phyloP scores from a whole-genome alignment of 768 basidiomycete species.

The Tulasnella sp. region DNA sequence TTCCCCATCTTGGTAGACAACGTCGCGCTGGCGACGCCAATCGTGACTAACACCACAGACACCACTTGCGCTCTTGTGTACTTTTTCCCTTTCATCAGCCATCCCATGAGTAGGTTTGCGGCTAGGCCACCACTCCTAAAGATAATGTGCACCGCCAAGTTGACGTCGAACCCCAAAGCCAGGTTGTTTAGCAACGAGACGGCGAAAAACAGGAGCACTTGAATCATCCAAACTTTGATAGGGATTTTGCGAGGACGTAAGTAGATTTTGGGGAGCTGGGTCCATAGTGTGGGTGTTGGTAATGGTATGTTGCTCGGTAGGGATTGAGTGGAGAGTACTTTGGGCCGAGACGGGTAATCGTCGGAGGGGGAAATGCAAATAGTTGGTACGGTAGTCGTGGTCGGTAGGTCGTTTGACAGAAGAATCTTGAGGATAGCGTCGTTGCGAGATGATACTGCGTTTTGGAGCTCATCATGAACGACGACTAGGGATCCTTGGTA shows the following conservation, averaged over 20 bases:
- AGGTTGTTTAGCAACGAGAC: conserved; percentile 83
- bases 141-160: conserved; percentile 91
- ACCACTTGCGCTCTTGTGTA: conserved; percentile 62
- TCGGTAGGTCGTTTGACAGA: not conserved
- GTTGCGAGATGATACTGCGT: not conserved
- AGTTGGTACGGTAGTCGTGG: not conserved
- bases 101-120: conserved; percentile 77
- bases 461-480: not conserved
- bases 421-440: not conserved
- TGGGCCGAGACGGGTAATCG: not conserved
- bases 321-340: not conserved
- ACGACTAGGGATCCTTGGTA: not conserved
- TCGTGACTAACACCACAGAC: conserved; percentile 76
- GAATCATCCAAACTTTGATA: conserved; percentile 64
- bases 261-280: conserved; percentile 33
- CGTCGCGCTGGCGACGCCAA: conserved; percentile 76
- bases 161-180: conserved; percentile 82
- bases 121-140: conserved; percentile 86
- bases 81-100: conserved; percentile 58
- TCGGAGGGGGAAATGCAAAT: not conserved
- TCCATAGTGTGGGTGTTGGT: not conserved
- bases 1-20: conserved; percentile 47
- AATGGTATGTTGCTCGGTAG: not conserved
- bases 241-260: conserved; percentile 67
- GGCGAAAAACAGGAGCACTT: conserved; percentile 76